These are phyloP conservation scores for Paragyromitra xinjiangensis DNA, from an alignment of 495 filamentous ascomycete genomes.

Conservation along the genomic window DNA sequence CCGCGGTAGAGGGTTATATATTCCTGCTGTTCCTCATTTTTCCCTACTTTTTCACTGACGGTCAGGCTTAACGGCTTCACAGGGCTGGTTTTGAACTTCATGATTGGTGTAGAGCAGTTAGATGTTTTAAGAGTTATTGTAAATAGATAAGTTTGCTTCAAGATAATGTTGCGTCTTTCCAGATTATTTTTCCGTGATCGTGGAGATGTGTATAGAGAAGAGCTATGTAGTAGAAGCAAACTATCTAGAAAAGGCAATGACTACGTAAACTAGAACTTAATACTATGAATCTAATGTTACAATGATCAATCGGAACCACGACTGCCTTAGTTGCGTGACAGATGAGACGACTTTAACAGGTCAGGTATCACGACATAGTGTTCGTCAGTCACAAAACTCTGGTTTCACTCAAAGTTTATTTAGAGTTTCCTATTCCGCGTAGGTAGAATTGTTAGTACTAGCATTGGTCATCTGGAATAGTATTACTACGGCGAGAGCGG, in stretches of 20 bases:
- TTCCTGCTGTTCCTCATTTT: not conserved
- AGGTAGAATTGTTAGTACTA: not conserved
- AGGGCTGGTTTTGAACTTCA: not conserved
- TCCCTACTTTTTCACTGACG: not conserved
- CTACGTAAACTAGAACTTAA: not conserved
- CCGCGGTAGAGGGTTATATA: slow-evolving; percentile 12
- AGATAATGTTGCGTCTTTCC: not conserved
- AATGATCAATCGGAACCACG: not conserved
- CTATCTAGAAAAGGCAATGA: not conserved
- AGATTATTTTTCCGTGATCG: not conserved
- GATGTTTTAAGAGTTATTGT: not conserved
- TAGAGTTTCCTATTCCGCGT: not conserved
- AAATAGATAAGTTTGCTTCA: not conserved
- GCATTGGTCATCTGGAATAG: not conserved
- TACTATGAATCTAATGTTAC: not conserved
- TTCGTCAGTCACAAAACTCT: not conserved
- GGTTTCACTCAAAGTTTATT: not conserved
- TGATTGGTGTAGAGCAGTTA: not conserved
- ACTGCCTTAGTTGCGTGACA: not conserved
- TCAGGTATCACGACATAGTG: not conserved
- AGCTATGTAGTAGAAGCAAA: not conserved
- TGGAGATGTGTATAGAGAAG: not conserved
- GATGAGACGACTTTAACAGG: not conserved
- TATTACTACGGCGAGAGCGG: not conserved
- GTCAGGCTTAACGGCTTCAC: not conserved